Base-by-base conservation (phyloP, 345 rosid genomes). In the Corchorus olitorius region DNA sequence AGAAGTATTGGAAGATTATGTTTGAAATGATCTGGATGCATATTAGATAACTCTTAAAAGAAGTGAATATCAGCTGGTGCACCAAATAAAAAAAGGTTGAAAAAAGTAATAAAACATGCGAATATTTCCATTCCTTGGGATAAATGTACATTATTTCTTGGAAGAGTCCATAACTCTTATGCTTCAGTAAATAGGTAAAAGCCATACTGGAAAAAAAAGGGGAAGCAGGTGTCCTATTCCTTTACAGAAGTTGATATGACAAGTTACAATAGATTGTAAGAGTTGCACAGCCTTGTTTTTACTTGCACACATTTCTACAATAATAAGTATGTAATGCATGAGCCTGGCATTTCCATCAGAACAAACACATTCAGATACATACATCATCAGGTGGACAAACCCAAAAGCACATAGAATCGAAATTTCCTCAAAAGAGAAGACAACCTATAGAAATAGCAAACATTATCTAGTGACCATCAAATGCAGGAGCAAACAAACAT, bases 41-140 rank as follows among this genome's bases (percentile, higher is more conserved):
- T 55, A 11, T 54, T 34, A 54, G 20, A 33, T 45, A 8, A 53
- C 27, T 34, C 39, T 62, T 3, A 19, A 27, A 58, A 56, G 58
- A 56, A 50, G 20, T 55, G 13, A 35, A 72, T n/a, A 39, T n/a
- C 19, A 67, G 70, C 50, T n/a, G 33, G 33, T 43, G 70, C 33
- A 35, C 35, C n/a, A 60, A 5, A 65, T 17, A 19, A 45, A 20
- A 61, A 55, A 69, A 53, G 39, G 35, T 64, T 17, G 48, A n/a
- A 13, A 67, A 67, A 67, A 41, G 11, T 48, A 67, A 20, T 67
- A 46, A 46, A 67, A 46, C 55, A 48, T 14, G 52, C 37, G 46
- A 48, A 22, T 67, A 46, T 67, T 67, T 46, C 48, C 37, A 67
- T 67, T 67, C n/a, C 55, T 13, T 13, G 70, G 37, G 56, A 33